phyloP scores from a whole-genome alignment of 2,329 filamentous ascomycete species.

The Fusarium foetens region DNA sequence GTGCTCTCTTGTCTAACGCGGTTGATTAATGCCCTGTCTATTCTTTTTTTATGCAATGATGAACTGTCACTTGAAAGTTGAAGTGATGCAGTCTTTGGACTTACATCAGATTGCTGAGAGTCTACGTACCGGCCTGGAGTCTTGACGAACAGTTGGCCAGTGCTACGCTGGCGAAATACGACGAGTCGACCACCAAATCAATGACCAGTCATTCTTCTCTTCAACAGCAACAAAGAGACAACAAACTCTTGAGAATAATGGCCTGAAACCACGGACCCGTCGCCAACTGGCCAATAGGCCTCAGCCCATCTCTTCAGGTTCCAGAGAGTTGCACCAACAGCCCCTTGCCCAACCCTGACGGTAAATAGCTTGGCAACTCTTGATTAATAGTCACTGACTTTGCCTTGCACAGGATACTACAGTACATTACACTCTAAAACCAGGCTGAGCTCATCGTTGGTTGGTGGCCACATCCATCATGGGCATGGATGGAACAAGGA shows the following conservation, averaged over 20 bases:
- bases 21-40: neutral
- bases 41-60: neutral
- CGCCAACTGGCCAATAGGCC: conserved; percentile 35
- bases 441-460: conserved; percentile 22
- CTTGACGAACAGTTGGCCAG: conserved; percentile 45
- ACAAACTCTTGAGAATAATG: conserved; percentile 6
- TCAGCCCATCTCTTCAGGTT: conserved; percentile 13
- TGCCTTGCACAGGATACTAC: conserved; percentile 16
- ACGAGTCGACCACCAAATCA: conserved; percentile 29
- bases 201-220: conserved; percentile 31
- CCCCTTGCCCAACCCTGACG: conserved; percentile 24
- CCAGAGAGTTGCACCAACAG: conserved; percentile 28
- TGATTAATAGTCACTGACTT: conserved; percentile 18
- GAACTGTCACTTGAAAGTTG: neutral
- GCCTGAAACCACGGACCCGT: conserved; percentile 18
- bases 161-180: conserved; percentile 42
- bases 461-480: conserved; percentile 3
- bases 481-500: conserved; percentile 5
- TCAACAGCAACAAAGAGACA: neutral
- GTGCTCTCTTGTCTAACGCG: conserved; percentile 3
- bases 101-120: neutral
- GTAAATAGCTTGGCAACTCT: conserved; percentile 18
- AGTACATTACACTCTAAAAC: neutral
- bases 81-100: conserved; percentile 4
- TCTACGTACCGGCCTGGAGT: conserved; percentile 8